A percentile compares a stretch with the other conserved stretches of the same genome.
These are phyloP conservation scores for Dictyostelium brefeldianum DNA, from an alignment of 78 protist species.

Conservation along the genomic window DNA sequence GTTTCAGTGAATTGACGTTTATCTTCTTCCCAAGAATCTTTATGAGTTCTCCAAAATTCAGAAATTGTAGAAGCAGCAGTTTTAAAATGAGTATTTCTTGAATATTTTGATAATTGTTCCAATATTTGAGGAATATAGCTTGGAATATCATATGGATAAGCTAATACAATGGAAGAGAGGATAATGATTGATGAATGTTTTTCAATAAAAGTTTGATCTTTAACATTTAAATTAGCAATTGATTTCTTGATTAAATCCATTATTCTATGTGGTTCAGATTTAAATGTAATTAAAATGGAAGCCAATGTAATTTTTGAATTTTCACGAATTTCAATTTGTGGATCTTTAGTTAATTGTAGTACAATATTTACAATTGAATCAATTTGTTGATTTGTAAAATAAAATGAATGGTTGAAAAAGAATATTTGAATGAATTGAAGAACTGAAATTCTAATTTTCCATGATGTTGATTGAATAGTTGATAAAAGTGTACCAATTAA, in stretches of 20 bases:
- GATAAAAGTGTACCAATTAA: neutral
- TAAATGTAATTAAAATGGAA: constrained; percentile 37
- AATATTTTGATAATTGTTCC: constrained; percentile 18
- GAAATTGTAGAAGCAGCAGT: constrained; percentile 25
- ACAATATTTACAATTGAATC: constrained; percentile 27
- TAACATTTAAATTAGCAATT: neutral
- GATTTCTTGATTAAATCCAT: constrained; percentile 14
- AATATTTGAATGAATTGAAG: constrained; percentile 56
- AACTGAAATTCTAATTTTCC: constrained; percentile 54
- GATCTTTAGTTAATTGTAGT: neutral
- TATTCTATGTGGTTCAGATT: constrained; percentile 1
- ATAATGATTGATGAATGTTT: constrained; percentile 28
- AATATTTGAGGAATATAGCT: constrained; percentile 45
- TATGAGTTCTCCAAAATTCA: constrained; percentile 77
- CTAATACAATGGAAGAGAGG: constrained; percentile 30
- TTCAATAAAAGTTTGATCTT: constrained; percentile 1
- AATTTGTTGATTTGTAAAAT: constrained; percentile 19
- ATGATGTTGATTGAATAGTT: neutral
- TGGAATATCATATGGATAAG: constrained; percentile 62
- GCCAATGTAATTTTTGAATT: constrained; percentile 36
- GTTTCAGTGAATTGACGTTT: constrained; percentile 47
- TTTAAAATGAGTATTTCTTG: constrained; percentile 1
- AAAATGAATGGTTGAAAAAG: constrained; percentile 40
- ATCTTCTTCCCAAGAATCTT: constrained; percentile 68
- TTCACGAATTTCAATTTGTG: constrained; percentile 73